phyloP scores from a whole-genome alignment of 371 early-diverging fungal genomes.

The Dichotomocladium elegans region DNA sequence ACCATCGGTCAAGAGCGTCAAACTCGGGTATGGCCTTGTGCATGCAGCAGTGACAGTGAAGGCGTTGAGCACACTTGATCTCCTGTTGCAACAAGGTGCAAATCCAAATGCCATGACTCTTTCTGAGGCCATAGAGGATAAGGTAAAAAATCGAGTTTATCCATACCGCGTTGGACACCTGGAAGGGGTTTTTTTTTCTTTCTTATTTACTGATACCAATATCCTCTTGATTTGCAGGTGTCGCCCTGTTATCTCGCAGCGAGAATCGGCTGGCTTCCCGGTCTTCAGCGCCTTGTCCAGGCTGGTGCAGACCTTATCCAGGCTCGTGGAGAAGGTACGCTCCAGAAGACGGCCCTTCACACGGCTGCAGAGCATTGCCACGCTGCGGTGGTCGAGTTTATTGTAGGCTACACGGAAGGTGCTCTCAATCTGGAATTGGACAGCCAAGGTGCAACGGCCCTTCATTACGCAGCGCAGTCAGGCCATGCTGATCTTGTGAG shows the following conservation, averaged over 20 bases:
- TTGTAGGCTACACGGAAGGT: conserved; percentile 36
- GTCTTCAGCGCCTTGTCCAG: conserved; percentile 34
- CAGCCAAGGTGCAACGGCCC: conserved; percentile 32
- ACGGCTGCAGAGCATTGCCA: conserved; percentile 39
- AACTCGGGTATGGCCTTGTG: conserved; percentile 46
- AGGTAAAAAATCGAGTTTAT: conserved; percentile 13
- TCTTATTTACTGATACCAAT: not conserved
- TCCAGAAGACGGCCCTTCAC: conserved; percentile 39
- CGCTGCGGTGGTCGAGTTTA: conserved; percentile 32
- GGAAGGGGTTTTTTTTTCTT: not conserved
- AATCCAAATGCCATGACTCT: conserved; percentile 38
- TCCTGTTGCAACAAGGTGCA: conserved; percentile 43
- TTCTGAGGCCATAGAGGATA: conserved; percentile 33
- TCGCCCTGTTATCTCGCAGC: conserved; percentile 46
- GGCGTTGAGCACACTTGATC: conserved; percentile 24
- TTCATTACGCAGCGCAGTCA: conserved; percentile 42
- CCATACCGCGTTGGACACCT: not conserved
- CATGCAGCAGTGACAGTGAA: conserved; percentile 41
- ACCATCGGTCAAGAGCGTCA: conserved; percentile 20
- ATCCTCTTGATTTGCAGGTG: conserved; percentile 10
- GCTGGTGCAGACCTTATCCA: conserved; percentile 39
- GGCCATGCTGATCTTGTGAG: conserved; percentile 40
- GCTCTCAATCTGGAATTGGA: conserved; percentile 32
- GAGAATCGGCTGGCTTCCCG: conserved; percentile 37
- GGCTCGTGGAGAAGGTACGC: conserved; percentile 32